These are phyloP conservation scores for Neurospora discreta DNA, from an alignment of 495 filamentous ascomycete species.

Conservation along the genomic window DNA sequence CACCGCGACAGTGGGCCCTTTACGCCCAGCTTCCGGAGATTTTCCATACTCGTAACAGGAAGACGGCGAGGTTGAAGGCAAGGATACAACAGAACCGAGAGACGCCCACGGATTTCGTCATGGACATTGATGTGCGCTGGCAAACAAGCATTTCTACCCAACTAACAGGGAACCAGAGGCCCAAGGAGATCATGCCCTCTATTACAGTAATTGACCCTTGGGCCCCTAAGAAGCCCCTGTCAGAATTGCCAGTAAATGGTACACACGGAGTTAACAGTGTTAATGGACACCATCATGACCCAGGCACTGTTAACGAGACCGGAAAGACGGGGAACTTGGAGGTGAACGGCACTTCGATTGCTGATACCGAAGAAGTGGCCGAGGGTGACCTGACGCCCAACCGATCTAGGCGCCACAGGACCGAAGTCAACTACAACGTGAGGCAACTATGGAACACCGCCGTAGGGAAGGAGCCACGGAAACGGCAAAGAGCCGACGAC, in stretches of 20 bases:
- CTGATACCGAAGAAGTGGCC: not conserved
- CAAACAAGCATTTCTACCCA: conserved; percentile 20
- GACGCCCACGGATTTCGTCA: conserved; percentile 24
- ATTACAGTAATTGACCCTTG: conserved; percentile 19
- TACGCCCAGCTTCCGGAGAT: conserved; percentile 28
- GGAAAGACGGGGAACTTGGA: conserved; percentile 16
- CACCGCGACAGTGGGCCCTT: conserved; percentile 28
- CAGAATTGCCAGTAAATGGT: conserved; percentile 13
- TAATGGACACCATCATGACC: conserved; percentile 11
- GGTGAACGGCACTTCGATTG: conserved; percentile 1
- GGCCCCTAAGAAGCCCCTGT: conserved; percentile 18
- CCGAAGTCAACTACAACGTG: conserved; percentile 41
- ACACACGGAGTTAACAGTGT: conserved; percentile 16
- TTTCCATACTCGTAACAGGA: conserved; percentile 27
- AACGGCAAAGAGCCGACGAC: conserved; percentile 23
- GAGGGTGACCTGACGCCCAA: conserved; percentile 25
- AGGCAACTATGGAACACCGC: conserved; percentile 37
- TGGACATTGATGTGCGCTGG: conserved; percentile 40
- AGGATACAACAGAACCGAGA: conserved; percentile 21
- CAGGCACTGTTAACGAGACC: conserved; percentile 13
- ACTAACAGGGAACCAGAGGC: conserved; percentile 7
- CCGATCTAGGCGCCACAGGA: conserved; percentile 26
- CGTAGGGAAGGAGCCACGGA: conserved; percentile 33
- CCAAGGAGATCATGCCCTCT: conserved; percentile 19
- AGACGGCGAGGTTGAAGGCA: conserved; percentile 25